phyloP scores from a whole-genome alignment of 73 alveolate genomes.

The Blepharisma japonicum region DNA sequence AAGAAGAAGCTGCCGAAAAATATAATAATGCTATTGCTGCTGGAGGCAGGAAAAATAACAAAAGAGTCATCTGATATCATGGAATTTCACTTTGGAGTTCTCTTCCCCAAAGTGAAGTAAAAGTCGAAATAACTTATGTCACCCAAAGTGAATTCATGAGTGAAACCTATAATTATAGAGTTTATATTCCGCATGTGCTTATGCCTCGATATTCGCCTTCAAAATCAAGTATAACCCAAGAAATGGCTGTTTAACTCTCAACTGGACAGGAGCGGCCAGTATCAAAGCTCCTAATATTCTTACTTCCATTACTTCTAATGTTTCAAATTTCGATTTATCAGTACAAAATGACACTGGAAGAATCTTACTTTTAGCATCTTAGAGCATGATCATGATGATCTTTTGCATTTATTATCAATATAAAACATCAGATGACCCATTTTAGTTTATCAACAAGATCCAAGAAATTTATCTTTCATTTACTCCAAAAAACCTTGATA shows the following conservation, averaged over 20 bases:
- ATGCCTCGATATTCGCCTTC: not conserved
- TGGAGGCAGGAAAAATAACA: slow-evolving; percentile 30
- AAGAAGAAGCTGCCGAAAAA: slow-evolving; percentile 35
- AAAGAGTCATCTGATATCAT: not conserved
- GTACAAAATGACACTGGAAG: not conserved
- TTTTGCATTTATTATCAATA: not conserved
- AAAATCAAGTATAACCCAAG: not conserved
- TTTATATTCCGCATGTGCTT: not conserved
- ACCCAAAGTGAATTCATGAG: not conserved
- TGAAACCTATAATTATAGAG: not conserved
- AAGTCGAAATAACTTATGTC: not conserved
- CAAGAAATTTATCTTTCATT: not conserved
- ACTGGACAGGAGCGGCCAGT: not conserved
- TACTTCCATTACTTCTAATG: not conserved
- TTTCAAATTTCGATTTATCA: not conserved
- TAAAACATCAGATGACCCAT: not conserved
- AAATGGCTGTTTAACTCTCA: not conserved
- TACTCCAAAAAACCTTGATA: not conserved
- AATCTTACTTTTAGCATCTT: not conserved
- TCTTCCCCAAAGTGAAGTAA: not conserved
- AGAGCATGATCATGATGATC: not conserved
- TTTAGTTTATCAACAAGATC: not conserved
- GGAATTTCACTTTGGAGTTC: not conserved
- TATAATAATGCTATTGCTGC: slow-evolving; percentile 52
- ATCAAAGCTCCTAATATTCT: not conserved